Conservation (phyloP, 768 basidiomycete species). For the Roridomyces roridus region DNA sequence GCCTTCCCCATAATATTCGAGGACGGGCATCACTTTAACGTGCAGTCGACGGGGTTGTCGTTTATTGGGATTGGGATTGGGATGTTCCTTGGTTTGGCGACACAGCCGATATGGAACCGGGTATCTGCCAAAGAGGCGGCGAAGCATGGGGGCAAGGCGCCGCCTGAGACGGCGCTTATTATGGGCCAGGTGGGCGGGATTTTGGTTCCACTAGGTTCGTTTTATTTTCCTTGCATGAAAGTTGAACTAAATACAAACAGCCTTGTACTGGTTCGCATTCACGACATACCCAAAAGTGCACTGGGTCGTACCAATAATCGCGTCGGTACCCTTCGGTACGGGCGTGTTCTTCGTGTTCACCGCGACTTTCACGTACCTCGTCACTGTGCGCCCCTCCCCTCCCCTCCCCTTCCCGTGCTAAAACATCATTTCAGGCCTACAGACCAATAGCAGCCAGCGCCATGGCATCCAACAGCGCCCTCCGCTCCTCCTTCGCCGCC, state of each 20-base stretch:
- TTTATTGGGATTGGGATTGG: constrained; percentile 70
- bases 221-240: constrained; percentile 48
- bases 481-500: constrained; percentile 66
- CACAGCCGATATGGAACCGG: constrained; percentile 65
- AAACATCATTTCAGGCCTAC: constrained; percentile 57
- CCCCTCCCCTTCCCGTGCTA: not conserved
- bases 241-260: constrained; percentile 50
- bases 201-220: constrained; percentile 63
- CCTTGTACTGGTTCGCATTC: constrained; percentile 71
- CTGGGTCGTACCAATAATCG: constrained; percentile 73
- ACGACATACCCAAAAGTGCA: constrained; percentile 53
- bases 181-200: constrained; percentile 76
- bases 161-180: constrained; percentile 69
- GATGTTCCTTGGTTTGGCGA: constrained; percentile 52
- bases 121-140: constrained; percentile 42
- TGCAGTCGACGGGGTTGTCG: constrained; percentile 58
- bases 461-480: constrained; percentile 68
- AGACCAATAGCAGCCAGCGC: constrained; percentile 71
- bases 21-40: constrained; percentile 51
- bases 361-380: constrained; percentile 73
- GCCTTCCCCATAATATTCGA: constrained; percentile 63
- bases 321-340: constrained; percentile 67
- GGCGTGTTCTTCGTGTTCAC: constrained; percentile 75
- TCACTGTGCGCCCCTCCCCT: constrained; percentile 42
- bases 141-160: constrained; percentile 51